Evolutionary conservation across 139 green algal species (phyloP), one percentile per base, ranked within the genome.

Genomic region (Coelastrella sp.): DNA sequence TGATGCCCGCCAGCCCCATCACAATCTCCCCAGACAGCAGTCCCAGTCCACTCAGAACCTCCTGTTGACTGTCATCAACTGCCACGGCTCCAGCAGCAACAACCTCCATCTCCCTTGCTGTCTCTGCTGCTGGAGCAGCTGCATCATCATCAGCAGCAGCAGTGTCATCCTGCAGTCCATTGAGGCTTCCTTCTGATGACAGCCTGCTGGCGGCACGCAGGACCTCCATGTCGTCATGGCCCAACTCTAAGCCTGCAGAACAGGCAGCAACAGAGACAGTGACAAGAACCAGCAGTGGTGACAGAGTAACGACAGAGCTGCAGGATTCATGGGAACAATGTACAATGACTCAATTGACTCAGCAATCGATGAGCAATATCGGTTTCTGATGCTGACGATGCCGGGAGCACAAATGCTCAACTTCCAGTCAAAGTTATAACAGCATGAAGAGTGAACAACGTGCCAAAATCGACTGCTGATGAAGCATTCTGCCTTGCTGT

Each of bases 1-100:
- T 76, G 35, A 88, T 58, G 27, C 82, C 82, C 22, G 24, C 61
- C 24, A 87, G 25, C 7, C 25, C 24, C 35, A 35, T 19, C 7
- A n/a, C 82, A 68, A 87, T 24, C 65, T 87, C 65, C 9, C 82
- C 63, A 49, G 49, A 58, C 65, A 87, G 82, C 63, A 87, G 25
- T 7, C 82, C 82, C 82, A 61, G 17, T 15, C 82, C 82, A 49
- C 60, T 87, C 81, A 85, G 58, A n/a, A 87, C 63, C 63, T 87
- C 82, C 74, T 80, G n/a, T 3, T 10, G 17, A 58, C 9, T 19
- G 6, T 56, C 63, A 49, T 35, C 63, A 27, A 22, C 81, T 14
- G 59, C 81, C 70, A n/a, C 12, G 7, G 78, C 27, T 9, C 24
- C 78, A 66, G 78, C 82, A 49, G 19, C 63, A 66, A 22, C 27